A percentile compares a stretch with the other conserved stretches of the same genome.
Evolutionary conservation across 1,284 basidiomycete species (phyloP).

Genomic region (Earliella scabrosa): DNA sequence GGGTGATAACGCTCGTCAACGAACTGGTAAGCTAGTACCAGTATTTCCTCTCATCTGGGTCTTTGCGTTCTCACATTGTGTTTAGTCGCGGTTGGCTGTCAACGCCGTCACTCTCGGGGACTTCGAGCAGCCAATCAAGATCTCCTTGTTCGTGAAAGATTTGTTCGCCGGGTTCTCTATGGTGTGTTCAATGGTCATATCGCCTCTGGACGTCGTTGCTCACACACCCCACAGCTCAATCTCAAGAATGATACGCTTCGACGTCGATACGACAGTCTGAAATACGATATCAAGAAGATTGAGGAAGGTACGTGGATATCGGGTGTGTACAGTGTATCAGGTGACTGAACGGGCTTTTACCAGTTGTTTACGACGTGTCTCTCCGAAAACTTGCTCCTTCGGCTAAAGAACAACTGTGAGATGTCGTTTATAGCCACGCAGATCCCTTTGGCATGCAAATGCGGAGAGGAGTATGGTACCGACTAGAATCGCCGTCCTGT

Average conservation of each 20-base stretch:
- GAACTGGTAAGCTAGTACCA: constrained; percentile 56
- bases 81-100: constrained; percentile 78
- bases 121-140: constrained; percentile 79
- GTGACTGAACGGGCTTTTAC: background rate
- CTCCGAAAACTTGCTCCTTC: constrained; percentile 64
- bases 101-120: constrained; percentile 85
- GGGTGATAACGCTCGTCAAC: constrained; percentile 79
- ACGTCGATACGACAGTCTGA: constrained; percentile 80
- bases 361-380: constrained; percentile 87
- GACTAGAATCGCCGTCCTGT: too few relatives aligned
- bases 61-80: constrained; percentile 1
- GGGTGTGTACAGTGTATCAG: background rate
- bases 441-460: too few relatives aligned
- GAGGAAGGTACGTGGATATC: constrained; percentile 68
- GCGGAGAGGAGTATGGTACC: too few relatives aligned
- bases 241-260: constrained; percentile 85
- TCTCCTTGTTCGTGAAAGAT: constrained; percentile 83
- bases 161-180: constrained; percentile 83
- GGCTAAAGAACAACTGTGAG: constrained; percentile 3
- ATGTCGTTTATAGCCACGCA: too few relatives aligned
- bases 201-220: background rate
- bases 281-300: constrained; percentile 89
- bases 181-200: constrained; percentile 52
- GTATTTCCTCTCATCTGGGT: too few relatives aligned
- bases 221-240: constrained; percentile 61